A percentile compares a stretch with the other conserved stretches of the same genome.
phyloP scores from a whole-genome alignment of 2,329 filamentous ascomycete genomes.

The Phialemonium atrogriseum region DNA sequence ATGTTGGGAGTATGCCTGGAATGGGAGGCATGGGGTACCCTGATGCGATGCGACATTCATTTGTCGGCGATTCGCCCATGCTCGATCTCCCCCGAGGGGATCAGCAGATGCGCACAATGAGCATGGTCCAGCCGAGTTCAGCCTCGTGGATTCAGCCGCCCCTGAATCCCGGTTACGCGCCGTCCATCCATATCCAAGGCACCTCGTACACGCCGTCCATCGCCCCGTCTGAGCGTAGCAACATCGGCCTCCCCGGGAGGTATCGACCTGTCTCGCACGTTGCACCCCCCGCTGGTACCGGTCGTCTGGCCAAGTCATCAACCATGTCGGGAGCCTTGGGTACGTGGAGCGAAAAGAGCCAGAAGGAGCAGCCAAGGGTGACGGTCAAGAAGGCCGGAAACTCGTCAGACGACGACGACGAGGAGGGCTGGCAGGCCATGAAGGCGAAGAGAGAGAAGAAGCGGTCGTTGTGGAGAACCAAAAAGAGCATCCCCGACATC shows the following conservation, averaged over 20 bases:
- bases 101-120: conserved; percentile 61
- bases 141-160: conserved; percentile 47
- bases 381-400: conserved; percentile 29
- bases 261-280: conserved; percentile 82
- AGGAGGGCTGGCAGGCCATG: conserved; percentile 63
- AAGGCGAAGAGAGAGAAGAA: conserved; percentile 62
- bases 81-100: conserved; percentile 36
- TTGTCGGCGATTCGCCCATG: conserved; percentile 34
- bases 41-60: conserved; percentile 32
- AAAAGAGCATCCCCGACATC: conserved; percentile 45
- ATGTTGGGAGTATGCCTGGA: conserved; percentile 27
- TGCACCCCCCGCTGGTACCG: conserved; percentile 22
- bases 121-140: conserved; percentile 67
- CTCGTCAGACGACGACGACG: conserved; percentile 56
- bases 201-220: conserved; percentile 79
- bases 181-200: conserved; percentile 41
- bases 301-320: conserved; percentile 26
- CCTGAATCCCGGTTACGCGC: conserved; percentile 33
- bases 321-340: conserved; percentile 33
- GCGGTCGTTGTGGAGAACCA: conserved; percentile 55
- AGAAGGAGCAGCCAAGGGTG: conserved; percentile 28
- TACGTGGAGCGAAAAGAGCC: conserved; percentile 17
- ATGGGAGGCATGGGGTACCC: conserved; percentile 16
- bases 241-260: conserved; percentile 78
- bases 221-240: conserved; percentile 91